Percentiles rank a stretch among this genome's conserved stretches.
Evolutionary conservation across 192 early-diverging fungal species (phyloP).

Genomic region (Coemansia umbellata): DNA sequence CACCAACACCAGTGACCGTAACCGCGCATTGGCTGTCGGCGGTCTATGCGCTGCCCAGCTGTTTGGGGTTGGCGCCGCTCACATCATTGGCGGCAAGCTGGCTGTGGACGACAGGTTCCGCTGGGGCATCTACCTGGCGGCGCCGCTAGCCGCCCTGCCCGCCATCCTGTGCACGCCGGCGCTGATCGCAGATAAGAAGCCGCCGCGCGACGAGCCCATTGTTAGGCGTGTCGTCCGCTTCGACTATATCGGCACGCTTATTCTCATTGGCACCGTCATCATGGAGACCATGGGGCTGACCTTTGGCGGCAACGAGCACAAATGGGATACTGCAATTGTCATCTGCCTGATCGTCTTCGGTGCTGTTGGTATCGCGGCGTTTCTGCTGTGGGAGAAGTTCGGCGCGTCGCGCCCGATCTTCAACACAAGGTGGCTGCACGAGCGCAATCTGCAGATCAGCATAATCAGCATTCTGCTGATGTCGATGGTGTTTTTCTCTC

Average conservation of each 20-base stretch:
- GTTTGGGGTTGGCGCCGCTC: slow-evolving; percentile 38
- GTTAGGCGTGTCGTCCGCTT: slow-evolving; percentile 14
- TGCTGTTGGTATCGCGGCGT: slow-evolving; percentile 15
- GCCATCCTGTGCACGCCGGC: slow-evolving; percentile 41
- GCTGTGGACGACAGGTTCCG: slow-evolving; percentile 33
- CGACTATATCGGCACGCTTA: slow-evolving; percentile 27
- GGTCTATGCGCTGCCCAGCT: slow-evolving; percentile 36
- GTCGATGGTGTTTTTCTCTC: slow-evolving; percentile 36
- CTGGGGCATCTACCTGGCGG: slow-evolving; percentile 36
- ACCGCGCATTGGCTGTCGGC: slow-evolving; percentile 26
- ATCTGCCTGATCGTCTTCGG: slow-evolving; percentile 48
- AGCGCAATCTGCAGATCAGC: slow-evolving; percentile 48
- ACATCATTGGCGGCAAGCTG: slow-evolving; percentile 37
- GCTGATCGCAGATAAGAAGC: slow-evolving; percentile 14
- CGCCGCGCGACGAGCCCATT: slow-evolving; percentile 15
- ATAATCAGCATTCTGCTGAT: slow-evolving; percentile 34
- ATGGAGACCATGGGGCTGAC: slow-evolving; percentile 40
- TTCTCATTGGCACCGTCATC: slow-evolving; percentile 33
- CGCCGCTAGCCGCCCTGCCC: slow-evolving; percentile 29
- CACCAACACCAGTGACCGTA: slow-evolving; percentile 24
- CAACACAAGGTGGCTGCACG: slow-evolving; percentile 35
- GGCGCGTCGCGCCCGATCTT: slow-evolving; percentile 31
- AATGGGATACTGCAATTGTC: slow-evolving; percentile 38
- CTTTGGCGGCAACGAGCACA: slow-evolving; percentile 49
- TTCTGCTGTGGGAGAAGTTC: slow-evolving; percentile 30